Conservation (phyloP, 805 yeast species). For the Isabelozyma rhagii region DNA sequence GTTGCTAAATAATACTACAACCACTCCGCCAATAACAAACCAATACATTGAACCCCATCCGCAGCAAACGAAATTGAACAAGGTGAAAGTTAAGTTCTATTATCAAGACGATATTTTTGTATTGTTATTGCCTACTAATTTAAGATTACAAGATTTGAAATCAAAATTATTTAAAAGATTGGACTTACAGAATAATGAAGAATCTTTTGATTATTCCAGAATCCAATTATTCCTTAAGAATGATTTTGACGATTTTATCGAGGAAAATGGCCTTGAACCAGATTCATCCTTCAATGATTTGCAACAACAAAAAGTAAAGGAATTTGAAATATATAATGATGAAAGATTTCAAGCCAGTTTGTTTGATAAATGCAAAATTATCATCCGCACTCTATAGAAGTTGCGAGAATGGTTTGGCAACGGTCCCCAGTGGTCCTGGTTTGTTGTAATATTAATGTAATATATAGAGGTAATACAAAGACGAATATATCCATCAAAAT, state of each 20-base stretch:
- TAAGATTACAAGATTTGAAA: constrained; percentile 47
- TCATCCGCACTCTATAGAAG: constrained; percentile 16
- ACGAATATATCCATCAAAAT: neutral
- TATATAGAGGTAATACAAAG: neutral
- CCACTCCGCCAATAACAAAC: constrained; percentile 17
- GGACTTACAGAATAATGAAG: constrained; percentile 30
- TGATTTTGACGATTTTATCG: constrained; percentile 39
- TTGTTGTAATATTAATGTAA: neutral
- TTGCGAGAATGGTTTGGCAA: neutral
- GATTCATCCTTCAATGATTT: constrained; percentile 21
- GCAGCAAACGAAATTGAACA: constrained; percentile 17
- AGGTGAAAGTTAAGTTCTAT: constrained; percentile 68
- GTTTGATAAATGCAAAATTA: constrained; percentile 43
- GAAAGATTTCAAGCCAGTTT: constrained; percentile 35
- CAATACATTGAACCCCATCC: constrained; percentile 4
- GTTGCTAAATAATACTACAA: constrained; percentile 15
- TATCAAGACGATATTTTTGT: constrained; percentile 82
- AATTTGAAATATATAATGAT: constrained; percentile 38
- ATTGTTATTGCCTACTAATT: constrained; percentile 49
- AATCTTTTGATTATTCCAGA: constrained; percentile 10
- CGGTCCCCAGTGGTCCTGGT: neutral
- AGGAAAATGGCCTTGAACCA: constrained; percentile 24
- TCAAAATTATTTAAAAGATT: constrained; percentile 50
- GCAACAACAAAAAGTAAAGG: constrained; percentile 24
- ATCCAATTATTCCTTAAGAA: constrained; percentile 38